Conservation (phyloP, 768 basidiomycete species). For the Pleurotus cornucopiae region DNA sequence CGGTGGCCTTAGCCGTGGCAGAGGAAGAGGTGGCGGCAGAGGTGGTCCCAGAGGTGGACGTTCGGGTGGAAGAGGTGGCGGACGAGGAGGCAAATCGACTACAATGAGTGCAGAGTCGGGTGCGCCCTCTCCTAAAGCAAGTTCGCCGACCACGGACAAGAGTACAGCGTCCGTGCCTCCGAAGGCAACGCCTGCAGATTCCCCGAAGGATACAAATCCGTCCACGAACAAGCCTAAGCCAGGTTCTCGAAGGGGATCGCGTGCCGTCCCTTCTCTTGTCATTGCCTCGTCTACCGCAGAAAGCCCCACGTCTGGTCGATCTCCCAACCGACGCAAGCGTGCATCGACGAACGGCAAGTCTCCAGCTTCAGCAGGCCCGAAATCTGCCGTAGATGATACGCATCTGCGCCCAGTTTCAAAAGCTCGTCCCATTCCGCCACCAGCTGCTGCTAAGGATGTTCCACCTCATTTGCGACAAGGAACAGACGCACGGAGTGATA, state of each 20-base stretch:
- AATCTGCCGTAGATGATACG: conserved; percentile 29
- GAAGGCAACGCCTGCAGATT: conserved; percentile 13
- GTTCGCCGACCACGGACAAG: conserved; percentile 17
- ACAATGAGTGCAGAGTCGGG: conserved; percentile 14
- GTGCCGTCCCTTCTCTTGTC: conserved; percentile 13
- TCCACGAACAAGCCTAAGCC: conserved; percentile 24
- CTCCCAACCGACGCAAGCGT: conserved; percentile 46
- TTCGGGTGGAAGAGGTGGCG: conserved; percentile 24
- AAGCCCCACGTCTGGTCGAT: conserved; percentile 29
- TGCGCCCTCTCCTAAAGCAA: conserved; percentile 13
- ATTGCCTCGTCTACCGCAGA: conserved; percentile 15
- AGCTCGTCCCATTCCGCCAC: conserved; percentile 24
- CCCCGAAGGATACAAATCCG: conserved; percentile 18
- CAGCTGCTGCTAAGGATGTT: conserved; percentile 46
- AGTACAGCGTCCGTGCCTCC: conserved; percentile 4
- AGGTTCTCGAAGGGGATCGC: conserved; percentile 28
- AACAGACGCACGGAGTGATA: conserved; percentile 53
- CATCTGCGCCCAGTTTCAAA: conserved; percentile 26
- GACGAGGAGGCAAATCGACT: conserved; percentile 23
- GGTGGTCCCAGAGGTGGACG: conserved; percentile 29
- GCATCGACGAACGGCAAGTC: conserved; percentile 35
- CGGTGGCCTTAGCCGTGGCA: conserved; percentile 34
- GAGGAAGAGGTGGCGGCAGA: conserved; percentile 28
- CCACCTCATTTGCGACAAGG: conserved; percentile 50
- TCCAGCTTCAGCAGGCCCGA: conserved; percentile 19